phyloP scores from a whole-genome alignment of 2,329 filamentous ascomycete species.

The Neobulgaria alba region DNA sequence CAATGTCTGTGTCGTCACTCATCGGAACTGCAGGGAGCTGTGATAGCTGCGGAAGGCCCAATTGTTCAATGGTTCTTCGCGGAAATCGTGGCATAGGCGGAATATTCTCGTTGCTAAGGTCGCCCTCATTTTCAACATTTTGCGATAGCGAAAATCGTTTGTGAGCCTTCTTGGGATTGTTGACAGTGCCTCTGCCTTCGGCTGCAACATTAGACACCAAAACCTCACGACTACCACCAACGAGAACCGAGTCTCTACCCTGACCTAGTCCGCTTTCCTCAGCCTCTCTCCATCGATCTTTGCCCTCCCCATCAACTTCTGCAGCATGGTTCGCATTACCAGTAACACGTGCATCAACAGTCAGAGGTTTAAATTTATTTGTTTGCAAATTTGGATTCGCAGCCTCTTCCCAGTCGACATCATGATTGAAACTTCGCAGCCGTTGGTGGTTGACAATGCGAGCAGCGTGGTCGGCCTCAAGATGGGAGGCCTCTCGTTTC shows the following conservation, averaged over 20 bases:
- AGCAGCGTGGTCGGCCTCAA: constrained; percentile 44
- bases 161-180: constrained; percentile 40
- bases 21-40: constrained; percentile 63
- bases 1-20: constrained; percentile 73
- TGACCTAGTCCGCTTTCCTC: constrained; percentile 50
- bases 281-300: constrained; percentile 65
- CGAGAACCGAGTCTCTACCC: constrained; percentile 63
- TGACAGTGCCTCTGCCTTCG: constrained; percentile 54
- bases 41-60: constrained; percentile 59
- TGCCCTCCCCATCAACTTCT: constrained; percentile 71
- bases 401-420: constrained; percentile 41
- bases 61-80: constrained; percentile 54
- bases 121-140: constrained; percentile 6
- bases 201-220: constrained; percentile 54
- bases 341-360: constrained; percentile 47
- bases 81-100: constrained; percentile 50
- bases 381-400: constrained; percentile 33
- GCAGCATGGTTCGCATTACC: constrained; percentile 55
- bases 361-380: constrained; percentile 31
- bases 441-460: constrained; percentile 40
- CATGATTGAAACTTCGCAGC: constrained; percentile 65
- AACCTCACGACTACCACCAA: constrained; percentile 61
- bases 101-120: constrained; percentile 38
- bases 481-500: constrained; percentile 21
- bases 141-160: constrained; percentile 20